A percentile compares a stretch with the other conserved stretches of the same genome.
Conservation (phyloP, 345 rosid genomes). For the Trapa bicornis region DNA sequence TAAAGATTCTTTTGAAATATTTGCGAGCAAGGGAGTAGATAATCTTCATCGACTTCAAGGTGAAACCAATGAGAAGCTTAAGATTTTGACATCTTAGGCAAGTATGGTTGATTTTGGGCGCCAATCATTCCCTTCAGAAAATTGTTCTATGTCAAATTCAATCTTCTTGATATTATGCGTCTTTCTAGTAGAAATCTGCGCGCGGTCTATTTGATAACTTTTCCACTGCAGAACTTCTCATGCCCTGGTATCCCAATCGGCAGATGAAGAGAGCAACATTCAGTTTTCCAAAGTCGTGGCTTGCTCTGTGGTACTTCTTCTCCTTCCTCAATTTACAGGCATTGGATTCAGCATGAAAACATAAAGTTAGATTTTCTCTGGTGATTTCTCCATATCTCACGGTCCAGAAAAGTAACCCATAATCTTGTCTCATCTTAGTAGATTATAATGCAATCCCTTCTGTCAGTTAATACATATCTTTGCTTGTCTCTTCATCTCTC, state of each 20-base stretch:
- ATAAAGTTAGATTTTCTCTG: background rate
- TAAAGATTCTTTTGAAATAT: background rate
- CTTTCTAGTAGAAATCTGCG: background rate
- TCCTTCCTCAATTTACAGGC: background rate
- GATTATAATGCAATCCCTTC: background rate
- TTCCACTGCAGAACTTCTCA: background rate
- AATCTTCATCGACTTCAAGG: background rate
- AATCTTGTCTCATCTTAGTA: background rate
- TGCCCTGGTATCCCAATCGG: background rate
- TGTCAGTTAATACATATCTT: background rate
- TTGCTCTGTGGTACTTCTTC: no score
- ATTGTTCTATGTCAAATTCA: background rate
- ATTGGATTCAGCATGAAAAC: background rate
- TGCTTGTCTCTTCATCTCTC: background rate
- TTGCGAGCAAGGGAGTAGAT: background rate
- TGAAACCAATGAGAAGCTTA: background rate
- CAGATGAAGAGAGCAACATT: background rate
- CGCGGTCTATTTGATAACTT: background rate
- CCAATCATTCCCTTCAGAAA: background rate
- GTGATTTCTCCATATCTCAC: background rate
- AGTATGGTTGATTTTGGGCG: background rate
- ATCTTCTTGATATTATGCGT: background rate
- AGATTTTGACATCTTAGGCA: background rate
- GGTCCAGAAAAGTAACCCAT: background rate
- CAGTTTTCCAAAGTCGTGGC: background rate